Evolutionary conservation across 371 early-diverging fungal species (phyloP), one percentile per base, ranked within the genome.

Genomic region (Capillidium heterosporum): DNA sequence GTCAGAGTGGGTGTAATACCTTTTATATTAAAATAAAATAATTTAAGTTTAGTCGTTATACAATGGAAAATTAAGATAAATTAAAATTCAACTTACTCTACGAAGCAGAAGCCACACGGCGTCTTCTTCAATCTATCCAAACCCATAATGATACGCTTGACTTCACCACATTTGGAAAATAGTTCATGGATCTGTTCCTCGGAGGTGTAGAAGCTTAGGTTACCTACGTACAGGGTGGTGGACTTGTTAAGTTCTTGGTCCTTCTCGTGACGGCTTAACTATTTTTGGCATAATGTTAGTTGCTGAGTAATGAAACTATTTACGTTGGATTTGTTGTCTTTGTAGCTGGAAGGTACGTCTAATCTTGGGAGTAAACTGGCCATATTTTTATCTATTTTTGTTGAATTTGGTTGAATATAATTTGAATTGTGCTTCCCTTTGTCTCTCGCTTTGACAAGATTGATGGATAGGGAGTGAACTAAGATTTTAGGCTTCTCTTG

Each of bases 21-120:
- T 91, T 66, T 39, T 10, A 19, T 31, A 63, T 24, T 1, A 44
- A 40, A 8, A 27, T 19, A 3, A 42, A 43, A 7, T 40, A 44
- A 27, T 41, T n/a, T 31, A 21, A n/a, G 17, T 15, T 32, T 51
- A 27, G 11, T 11, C 7, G 4, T 28, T 7, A 13, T 13, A 13
- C n/a, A n/a, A n/a, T n/a, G n/a, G n/a, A n/a, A n/a, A n/a, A n/a
- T n/a, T 39, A 39, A 39, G 5, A 39, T 39, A 10, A 2, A 23
- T 48, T 27, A 1, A 29, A 11, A 69, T 78, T n/a, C n/a, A n/a
- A n/a, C n/a, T 63, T 78, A 93, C 90, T 95, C 97, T 50, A 96
- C 97, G 76, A 96, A 96, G 63, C 97, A 95, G 67, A 99, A 99
- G 1, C 99, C 99, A 64, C 99, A 99, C 4, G 98, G 98, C 2